phyloP scores from a whole-genome alignment of 2,329 filamentous ascomycete genomes.

The Scedosporium boydii region DNA sequence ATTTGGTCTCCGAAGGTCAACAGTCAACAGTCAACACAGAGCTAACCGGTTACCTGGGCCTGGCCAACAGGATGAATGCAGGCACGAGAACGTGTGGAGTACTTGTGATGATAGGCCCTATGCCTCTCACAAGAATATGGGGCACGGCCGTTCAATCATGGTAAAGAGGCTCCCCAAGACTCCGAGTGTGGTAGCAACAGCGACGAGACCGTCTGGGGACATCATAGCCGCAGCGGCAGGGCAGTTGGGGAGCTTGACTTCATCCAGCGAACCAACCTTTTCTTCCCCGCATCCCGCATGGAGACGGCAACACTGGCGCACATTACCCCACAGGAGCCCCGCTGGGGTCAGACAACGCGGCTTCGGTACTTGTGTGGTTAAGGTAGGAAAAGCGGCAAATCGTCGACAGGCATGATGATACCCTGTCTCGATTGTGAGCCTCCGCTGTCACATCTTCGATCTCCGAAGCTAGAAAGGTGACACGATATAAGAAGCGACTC shows the following conservation, averaged over 20 bases:
- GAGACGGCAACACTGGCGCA: not conserved
- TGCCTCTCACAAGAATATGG: no score
- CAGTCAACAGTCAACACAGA: not conserved
- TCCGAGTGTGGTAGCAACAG: no score
- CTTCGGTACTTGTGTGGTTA: constrained; percentile 4
- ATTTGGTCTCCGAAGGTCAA: no score
- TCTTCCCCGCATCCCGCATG: not conserved
- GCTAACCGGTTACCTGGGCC: not conserved
- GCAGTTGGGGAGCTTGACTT: not conserved
- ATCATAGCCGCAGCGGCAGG: no score
- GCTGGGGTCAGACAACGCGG: constrained; percentile 1
- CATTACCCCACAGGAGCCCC: constrained; percentile 4
- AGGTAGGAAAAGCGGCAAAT: not conserved
- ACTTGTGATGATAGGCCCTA: not conserved
- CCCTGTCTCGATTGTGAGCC: not conserved
- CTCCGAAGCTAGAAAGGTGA: no score
- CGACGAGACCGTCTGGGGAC: no score
- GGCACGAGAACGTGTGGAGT: not conserved
- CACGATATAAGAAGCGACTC: no score
- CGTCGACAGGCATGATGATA: not conserved
- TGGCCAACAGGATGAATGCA: not conserved
- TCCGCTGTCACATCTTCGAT: not conserved
- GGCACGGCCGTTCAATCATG: no score
- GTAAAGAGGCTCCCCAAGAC: no score
- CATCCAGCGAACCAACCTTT: not conserved